Base-by-base conservation (phyloP, 192 early-diverging fungal species). In the Backusella westeae region DNA sequence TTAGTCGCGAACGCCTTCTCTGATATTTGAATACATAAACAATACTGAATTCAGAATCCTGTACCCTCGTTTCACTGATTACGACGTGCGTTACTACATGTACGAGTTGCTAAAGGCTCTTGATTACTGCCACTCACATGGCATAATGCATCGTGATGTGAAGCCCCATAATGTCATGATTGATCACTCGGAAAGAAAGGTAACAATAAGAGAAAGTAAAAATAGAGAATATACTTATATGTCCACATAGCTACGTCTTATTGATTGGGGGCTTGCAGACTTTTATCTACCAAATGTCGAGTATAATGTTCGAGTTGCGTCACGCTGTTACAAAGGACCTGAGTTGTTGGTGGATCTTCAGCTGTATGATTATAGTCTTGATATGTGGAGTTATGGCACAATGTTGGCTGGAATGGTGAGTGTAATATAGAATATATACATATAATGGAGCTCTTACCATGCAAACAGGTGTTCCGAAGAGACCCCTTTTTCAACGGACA, bases 141-240 rank as follows among this genome's bases (percentile, higher is more conserved):
- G 98, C 46, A 99, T 99, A 80, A 99, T 99, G 95, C 98, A 99
- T 82, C 92, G 98, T 71, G 98, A 99, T 84, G 97, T 99, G 75
- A 99, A 99, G 80, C 98, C 98, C 34, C 97, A 97, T 85, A 98
- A 98, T 75, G 95, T 99, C 26, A 99, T 99, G 98, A 99, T 99
- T 81, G 97, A 99, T 82, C 97, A 99, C 79, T 93, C 94, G 79
- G 92, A 94, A 80, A 91, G 95, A 75, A 92, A 91, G 75, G 74
- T 75, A 67, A 63, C 14, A 32, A 10, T 12, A 12, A 32, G 0
- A 3, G 6, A 65, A 32, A 32, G 14, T 1, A 29, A 46, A n/a
- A 34, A 71, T 2, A 2, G 42, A 67, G 6, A 19, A n/a, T 19
- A 17, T 6, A 67, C 1, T 36, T n/a, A 34, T 36, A 23, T 74